phyloP scores from a whole-genome alignment of 2,329 filamentous ascomycete genomes.

The Aspergillus neoniger region DNA sequence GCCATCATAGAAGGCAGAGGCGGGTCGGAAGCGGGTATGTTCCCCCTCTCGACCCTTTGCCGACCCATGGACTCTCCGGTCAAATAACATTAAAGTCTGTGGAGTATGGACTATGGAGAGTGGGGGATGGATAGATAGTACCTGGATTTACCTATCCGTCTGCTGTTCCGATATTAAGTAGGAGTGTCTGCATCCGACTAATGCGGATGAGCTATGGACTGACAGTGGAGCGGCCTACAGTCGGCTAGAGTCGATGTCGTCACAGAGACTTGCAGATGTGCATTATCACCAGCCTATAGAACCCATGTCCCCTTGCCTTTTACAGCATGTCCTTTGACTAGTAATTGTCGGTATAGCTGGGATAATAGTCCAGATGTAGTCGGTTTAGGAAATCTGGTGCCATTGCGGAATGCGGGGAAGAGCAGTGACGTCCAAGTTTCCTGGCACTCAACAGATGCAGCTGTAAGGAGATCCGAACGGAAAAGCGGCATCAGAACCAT shows the following conservation, averaged over 20 bases:
- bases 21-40: conserved; percentile 9
- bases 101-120: too few species aligned
- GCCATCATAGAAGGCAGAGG: neutral
- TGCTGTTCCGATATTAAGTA: neutral
- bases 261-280: neutral
- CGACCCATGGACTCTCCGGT: neutral
- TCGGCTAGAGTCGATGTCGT: neutral
- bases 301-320: too few species aligned
- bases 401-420: neutral
- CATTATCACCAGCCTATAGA: too few species aligned
- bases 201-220: neutral
- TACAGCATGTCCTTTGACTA: too few species aligned
- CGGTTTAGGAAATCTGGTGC: too few species aligned
- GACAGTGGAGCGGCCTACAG: neutral
- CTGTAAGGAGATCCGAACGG: neutral
- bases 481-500: neutral
- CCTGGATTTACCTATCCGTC: too few species aligned
- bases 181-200: neutral
- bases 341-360: too few species aligned
- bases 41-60: conserved; percentile 5
- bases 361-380: too few species aligned
- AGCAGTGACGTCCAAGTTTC: neutral
- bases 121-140: too few species aligned
- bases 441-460: neutral
- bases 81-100: too few species aligned